Conservation (phyloP, 2,329 filamentous ascomycete genomes). For the Triangularia verruculosa region DNA sequence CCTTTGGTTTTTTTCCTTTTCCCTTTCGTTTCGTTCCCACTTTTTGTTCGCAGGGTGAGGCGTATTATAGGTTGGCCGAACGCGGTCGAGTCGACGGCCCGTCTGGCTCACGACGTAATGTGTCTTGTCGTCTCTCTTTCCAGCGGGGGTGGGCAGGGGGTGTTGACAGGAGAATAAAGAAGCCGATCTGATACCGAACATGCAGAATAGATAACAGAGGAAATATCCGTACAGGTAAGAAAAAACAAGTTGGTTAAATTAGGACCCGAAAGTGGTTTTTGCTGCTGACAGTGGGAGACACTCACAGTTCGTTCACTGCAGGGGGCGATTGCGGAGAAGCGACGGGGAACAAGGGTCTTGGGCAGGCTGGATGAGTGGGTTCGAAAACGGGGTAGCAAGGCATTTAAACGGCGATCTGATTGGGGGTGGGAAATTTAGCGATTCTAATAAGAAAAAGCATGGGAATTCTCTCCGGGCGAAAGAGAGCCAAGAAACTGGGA, state of each 20-base stretch:
- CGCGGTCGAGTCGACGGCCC: slow-evolving; percentile 11
- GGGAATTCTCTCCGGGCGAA: not conserved
- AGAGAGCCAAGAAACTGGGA: not conserved
- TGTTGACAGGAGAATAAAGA: not conserved
- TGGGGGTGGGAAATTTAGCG: not conserved
- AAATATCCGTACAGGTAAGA: not conserved
- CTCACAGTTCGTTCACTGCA: not conserved
- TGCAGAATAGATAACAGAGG: too few relatives aligned
- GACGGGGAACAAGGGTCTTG: not conserved
- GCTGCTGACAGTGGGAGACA: not conserved
- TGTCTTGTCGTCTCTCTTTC: not conserved
- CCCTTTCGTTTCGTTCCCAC: slow-evolving; percentile 14
- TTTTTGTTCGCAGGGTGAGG: slow-evolving; percentile 17
- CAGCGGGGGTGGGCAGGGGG: not conserved
- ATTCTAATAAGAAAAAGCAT: not conserved
- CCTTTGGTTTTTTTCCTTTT: not conserved
- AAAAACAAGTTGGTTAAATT: not conserved
- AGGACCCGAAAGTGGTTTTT: not conserved
- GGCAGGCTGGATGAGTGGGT: not conserved
- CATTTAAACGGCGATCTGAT: not conserved
- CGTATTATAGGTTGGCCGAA: slow-evolving; percentile 15
- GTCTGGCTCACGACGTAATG: slow-evolving; percentile 21
- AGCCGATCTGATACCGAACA: not conserved
- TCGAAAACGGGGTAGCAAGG: not conserved
- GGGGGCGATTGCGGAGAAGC: not conserved